Evolutionary conservation across 495 filamentous ascomycete species (phyloP).

Genomic region (Margaritispora aquatica): DNA sequence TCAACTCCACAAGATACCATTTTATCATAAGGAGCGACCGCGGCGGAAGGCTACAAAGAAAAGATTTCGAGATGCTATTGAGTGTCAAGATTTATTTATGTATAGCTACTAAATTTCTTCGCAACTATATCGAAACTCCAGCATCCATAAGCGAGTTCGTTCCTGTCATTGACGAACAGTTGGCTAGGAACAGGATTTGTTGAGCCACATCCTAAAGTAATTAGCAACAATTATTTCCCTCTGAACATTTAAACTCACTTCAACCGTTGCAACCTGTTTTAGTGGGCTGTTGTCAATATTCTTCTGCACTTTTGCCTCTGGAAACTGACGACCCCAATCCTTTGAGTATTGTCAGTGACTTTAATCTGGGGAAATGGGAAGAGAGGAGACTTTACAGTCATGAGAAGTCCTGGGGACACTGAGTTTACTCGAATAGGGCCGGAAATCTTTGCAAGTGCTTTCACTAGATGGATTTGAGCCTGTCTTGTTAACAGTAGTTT

Average conservation of each 20-base stretch:
- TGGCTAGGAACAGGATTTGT: slow-evolving; percentile 37
- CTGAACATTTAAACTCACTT: slow-evolving; percentile 25
- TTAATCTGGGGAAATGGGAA: not conserved
- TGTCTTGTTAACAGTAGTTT: not conserved
- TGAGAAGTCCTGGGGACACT: slow-evolving; percentile 44
- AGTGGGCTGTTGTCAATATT: slow-evolving; percentile 40
- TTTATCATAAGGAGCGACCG: too few relatives aligned
- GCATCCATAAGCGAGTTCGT: slow-evolving; percentile 38
- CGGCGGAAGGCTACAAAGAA: too few relatives aligned
- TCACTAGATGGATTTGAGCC: slow-evolving; percentile 49
- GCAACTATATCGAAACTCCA: slow-evolving; percentile 27
- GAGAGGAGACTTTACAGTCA: slow-evolving; percentile 32
- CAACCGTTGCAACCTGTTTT: slow-evolving; percentile 43
- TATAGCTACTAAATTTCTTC: not conserved
- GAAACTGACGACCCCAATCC: slow-evolving; percentile 49
- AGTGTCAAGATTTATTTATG: too few relatives aligned
- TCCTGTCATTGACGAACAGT: slow-evolving; percentile 35
- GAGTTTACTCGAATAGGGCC: slow-evolving; percentile 48
- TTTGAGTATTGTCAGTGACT: slow-evolving; percentile 8
- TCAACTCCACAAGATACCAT: too few relatives aligned
- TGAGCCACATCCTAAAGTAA: slow-evolving; percentile 36
- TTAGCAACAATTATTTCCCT: not conserved
- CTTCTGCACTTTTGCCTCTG: slow-evolving; percentile 35
- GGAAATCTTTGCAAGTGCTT: slow-evolving; percentile 42
- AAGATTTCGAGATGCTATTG: too few relatives aligned